Evolutionary conservation across 2,329 filamentous ascomycete genomes (phyloP), one percentile per base, ranked within the genome.

Genomic region (Fusarium nematophilum): DNA sequence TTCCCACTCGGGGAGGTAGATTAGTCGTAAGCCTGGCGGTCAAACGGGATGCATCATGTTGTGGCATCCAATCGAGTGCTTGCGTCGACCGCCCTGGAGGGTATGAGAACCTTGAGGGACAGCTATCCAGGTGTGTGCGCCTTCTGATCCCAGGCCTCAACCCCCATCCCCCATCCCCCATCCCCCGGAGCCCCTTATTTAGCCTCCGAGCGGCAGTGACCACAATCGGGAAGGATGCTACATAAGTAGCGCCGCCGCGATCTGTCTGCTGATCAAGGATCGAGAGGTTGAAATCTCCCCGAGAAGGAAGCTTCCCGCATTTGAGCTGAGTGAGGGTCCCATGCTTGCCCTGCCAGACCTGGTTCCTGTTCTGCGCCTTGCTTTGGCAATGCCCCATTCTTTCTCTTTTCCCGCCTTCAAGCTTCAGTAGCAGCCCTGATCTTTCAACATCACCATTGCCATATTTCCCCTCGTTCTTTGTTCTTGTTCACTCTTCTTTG

Each of bases 71-170:
- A 69, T 67, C 36, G 49, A 38, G 49, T 29, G 52, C 10, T 33
- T 45, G 36, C 40, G 29, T 49, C 42, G 53, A 59, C 39, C 14
- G 57, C 13, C 10, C 14, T 9, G 25, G 25, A 37, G n/a, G 39
- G 57, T 52, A 51, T 59, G 67, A 69, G 67, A 69, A 69, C 67
- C 67, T 47, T 69, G 67, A 69, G 60, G 66, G 67, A 63, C 63
- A 69, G 45, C 21, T 48, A 40, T 37, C n/a, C n/a, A n/a, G n/a
- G n/a, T 53, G 56, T 40, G 39, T 47, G 57, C 39, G 49, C 31
- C 56, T 58, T 42, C 53, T 59, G 48, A 59, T 48, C 34, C 34
- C 27, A 37, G 34, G 57, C 46, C 39, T 57, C 47, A 50, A 62
- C 53, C 59, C 57, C 59, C 40, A 57, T 45, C 37, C n/a, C n/a